Conservation (phyloP, 2,329 filamentous ascomycete genomes). For the Pseudogymnoascus sp. region DNA sequence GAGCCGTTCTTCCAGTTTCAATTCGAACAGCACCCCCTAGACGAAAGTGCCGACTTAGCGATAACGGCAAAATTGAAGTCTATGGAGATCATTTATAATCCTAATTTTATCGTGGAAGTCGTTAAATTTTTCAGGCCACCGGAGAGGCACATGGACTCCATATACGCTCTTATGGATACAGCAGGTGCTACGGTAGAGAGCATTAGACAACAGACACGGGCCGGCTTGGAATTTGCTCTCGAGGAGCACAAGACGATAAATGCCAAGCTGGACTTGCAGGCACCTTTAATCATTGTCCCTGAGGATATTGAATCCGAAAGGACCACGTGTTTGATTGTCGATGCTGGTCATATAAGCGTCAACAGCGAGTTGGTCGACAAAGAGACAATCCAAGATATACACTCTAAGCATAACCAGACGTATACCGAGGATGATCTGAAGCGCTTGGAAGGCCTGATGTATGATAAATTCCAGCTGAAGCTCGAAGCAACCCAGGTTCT, state of each 20-base stretch:
- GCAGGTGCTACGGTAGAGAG: constrained; percentile 94
- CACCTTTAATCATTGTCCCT: constrained; percentile 90
- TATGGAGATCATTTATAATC: constrained; percentile 96
- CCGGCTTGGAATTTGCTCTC: constrained; percentile 89
- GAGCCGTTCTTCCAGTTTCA: constrained; percentile 89
- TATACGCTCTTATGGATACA: constrained; percentile 88
- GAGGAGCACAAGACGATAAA: constrained; percentile 98
- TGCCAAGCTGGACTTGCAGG: constrained; percentile 88
- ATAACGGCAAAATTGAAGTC: constrained; percentile 87
- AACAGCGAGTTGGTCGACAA: constrained; percentile 91
- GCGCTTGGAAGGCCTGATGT: constrained; percentile 86
- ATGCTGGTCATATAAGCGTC: constrained; percentile 92
- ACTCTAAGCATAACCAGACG: constrained; percentile 78
- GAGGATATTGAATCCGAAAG: constrained; percentile 77
- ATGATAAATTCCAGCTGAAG: constrained; percentile 92
- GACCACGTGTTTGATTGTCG: constrained; percentile 84
- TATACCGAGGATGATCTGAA: constrained; percentile 87
- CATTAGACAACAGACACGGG: constrained; percentile 87
- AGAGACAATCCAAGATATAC: constrained; percentile 78
- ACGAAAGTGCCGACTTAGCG: constrained; percentile 84
- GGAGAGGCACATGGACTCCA: constrained; percentile 96
- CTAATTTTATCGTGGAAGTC: constrained; percentile 81
- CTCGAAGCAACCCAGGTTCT: constrained; percentile 90
- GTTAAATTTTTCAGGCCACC: constrained; percentile 95
- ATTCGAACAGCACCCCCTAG: constrained; percentile 90